A percentile compares a stretch with the other conserved stretches of the same genome.
Conservation (phyloP, 1,284 basidiomycete genomes). For the Testicularia cyperi region DNA sequence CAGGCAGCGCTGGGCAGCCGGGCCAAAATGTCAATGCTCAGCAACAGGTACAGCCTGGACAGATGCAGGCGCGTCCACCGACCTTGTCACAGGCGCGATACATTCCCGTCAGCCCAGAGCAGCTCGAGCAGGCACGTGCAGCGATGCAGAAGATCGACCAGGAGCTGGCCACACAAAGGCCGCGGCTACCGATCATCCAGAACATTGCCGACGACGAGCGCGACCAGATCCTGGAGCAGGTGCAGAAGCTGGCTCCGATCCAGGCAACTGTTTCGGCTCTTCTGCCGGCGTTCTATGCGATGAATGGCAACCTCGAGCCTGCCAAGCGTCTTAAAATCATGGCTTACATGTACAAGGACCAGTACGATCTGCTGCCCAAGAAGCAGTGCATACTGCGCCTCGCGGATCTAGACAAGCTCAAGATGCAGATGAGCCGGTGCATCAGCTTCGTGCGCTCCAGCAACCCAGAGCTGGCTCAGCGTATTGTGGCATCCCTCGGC, state of each 20-base stretch:
- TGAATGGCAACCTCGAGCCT: conserved; percentile 52
- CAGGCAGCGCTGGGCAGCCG: background rate
- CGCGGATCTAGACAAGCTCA: conserved; percentile 55
- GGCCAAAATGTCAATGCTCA: background rate
- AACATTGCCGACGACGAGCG: conserved; percentile 50
- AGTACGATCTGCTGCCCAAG: conserved; percentile 45
- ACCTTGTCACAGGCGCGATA: conserved; percentile 39
- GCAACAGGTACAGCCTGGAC: conserved; percentile 13
- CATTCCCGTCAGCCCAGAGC: conserved; percentile 43
- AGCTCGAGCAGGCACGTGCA: conserved; percentile 47
- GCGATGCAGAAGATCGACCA: conserved; percentile 45
- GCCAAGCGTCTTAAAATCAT: conserved; percentile 58
- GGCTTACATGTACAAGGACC: conserved; percentile 57
- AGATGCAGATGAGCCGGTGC: conserved; percentile 57
- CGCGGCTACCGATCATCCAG: conserved; percentile 47
- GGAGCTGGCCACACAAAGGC: conserved; percentile 34
- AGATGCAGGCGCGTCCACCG: conserved; percentile 17
- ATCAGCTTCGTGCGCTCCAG: conserved; percentile 55
- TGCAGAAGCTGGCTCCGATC: conserved; percentile 47
- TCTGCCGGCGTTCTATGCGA: conserved; percentile 55
- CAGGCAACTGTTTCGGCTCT: conserved; percentile 51
- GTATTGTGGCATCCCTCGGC: conserved; percentile 35
- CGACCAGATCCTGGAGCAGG: conserved; percentile 45
- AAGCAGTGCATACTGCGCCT: conserved; percentile 50
- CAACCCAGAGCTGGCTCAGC: conserved; percentile 49